phyloP scores from a whole-genome alignment of 1,139 yeast species.

The Pichia sp. region DNA sequence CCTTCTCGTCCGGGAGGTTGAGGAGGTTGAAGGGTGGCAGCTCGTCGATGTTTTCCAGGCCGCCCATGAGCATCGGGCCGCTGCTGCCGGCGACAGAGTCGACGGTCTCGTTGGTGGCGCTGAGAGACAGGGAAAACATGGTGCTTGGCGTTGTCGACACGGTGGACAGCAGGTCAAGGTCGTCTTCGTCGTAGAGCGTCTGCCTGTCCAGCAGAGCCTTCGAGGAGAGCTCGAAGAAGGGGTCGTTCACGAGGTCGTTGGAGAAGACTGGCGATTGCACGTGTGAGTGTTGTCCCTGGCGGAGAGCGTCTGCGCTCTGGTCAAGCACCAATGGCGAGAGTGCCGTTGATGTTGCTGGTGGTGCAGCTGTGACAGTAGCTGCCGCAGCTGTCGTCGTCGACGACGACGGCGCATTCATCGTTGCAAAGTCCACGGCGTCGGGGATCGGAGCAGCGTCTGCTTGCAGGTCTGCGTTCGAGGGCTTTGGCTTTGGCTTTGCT shows the following conservation, averaged over 20 bases:
- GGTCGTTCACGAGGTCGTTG: slow-evolving; percentile 3
- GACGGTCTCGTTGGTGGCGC: slow-evolving; percentile 27
- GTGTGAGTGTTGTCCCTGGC: background rate
- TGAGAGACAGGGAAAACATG: slow-evolving; percentile 24
- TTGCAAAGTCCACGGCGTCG: no score
- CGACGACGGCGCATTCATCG: no score
- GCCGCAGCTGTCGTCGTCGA: no score
- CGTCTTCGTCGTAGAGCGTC: slow-evolving; percentile 12
- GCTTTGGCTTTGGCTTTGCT: no score
- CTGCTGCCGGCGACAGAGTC: slow-evolving; percentile 15
- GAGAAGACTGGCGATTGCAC: background rate
- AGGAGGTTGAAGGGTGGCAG: slow-evolving; percentile 15
- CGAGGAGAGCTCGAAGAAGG: slow-evolving; percentile 5
- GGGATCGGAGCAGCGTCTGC: no score
- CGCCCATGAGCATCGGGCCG: background rate
- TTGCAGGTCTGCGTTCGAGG: no score
- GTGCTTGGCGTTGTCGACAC: slow-evolving; percentile 29
- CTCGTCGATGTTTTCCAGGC: slow-evolving; percentile 9
- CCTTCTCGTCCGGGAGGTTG: slow-evolving; percentile 15
- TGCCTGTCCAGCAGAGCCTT: slow-evolving; percentile 2
- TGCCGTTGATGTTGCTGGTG: background rate
- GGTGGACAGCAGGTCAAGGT: slow-evolving; percentile 21
- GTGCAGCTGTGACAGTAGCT: background rate
- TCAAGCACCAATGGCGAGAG: background rate
- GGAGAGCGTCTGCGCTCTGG: background rate